Evolutionary conservation across 345 rosid genomes (phyloP).

Genomic region (Populus davidiana): DNA sequence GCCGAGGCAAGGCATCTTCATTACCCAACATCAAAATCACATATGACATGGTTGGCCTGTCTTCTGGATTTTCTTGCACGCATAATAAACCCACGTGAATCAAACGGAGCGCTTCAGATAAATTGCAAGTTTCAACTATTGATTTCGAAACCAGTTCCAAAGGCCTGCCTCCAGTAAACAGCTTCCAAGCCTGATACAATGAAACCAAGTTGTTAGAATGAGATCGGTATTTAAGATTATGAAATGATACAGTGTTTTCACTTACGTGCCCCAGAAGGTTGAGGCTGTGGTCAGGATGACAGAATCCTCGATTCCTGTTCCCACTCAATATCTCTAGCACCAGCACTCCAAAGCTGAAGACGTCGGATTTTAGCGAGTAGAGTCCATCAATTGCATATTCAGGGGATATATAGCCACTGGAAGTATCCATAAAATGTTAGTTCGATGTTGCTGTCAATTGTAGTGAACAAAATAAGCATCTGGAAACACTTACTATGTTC

Average conservation of each 20-base stretch:
- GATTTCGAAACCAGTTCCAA: conserved; percentile 17
- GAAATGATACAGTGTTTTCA: not conserved
- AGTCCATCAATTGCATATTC: not conserved
- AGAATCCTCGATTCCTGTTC: not conserved
- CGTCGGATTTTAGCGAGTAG: not conserved
- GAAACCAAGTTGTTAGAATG: not conserved
- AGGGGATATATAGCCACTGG: conserved; percentile 1
- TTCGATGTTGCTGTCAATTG: not conserved
- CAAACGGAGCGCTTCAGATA: conserved; percentile 29
- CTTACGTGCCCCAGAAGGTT: conserved; percentile 3
- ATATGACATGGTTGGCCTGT: conserved; percentile 38
- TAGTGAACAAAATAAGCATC: not conserved
- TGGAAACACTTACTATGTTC: conserved; percentile 5
- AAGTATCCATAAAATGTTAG: not conserved
- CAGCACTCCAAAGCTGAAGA: conserved; percentile 1
- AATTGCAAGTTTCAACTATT: conserved; percentile 1
- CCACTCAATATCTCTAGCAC: not conserved
- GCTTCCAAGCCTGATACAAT: conserved; percentile 31
- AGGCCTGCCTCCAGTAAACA: conserved; percentile 28
- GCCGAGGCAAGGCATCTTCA: conserved; percentile 22
- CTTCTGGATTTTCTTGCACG: conserved; percentile 35
- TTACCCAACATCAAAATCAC: conserved; percentile 32
- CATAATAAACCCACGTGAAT: conserved; percentile 43
- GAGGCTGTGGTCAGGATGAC: not conserved
- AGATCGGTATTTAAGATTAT: not conserved